Conservation (phyloP, 805 yeast genomes). For the Ogataea pini region DNA sequence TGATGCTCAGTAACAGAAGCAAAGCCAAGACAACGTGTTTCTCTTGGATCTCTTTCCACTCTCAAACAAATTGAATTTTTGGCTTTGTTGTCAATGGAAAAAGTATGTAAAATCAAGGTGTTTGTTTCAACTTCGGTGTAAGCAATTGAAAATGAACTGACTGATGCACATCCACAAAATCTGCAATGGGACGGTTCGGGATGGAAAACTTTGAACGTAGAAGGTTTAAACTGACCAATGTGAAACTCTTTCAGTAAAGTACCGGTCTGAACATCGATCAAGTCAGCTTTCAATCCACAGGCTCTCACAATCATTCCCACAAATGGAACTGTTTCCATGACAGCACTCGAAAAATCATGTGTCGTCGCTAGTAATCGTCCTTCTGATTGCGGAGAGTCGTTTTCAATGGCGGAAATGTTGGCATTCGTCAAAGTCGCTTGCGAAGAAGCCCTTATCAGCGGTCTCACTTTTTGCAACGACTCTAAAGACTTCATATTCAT, state of each 20-base stretch:
- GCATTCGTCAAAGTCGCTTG: slow-evolving; percentile 15
- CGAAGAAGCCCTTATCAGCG: slow-evolving; percentile 13
- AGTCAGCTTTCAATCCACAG: slow-evolving; percentile 54
- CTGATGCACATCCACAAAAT: slow-evolving; percentile 87
- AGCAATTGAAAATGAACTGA: slow-evolving; percentile 68
- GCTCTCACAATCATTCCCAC: slow-evolving; percentile 75
- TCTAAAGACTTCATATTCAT: slow-evolving; percentile 23
- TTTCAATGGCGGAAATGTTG: neutral
- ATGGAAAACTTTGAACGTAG: slow-evolving; percentile 68
- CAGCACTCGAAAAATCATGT: slow-evolving; percentile 23
- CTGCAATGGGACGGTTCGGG: slow-evolving; percentile 86
- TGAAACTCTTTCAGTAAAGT: slow-evolving; percentile 59
- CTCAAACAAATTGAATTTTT: slow-evolving; percentile 80
- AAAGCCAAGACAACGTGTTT: slow-evolving; percentile 85
- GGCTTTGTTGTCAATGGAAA: slow-evolving; percentile 69
- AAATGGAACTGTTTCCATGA: slow-evolving; percentile 60
- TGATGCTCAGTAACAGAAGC: slow-evolving; percentile 71
- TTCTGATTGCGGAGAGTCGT: neutral
- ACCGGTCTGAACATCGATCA: slow-evolving; percentile 80
- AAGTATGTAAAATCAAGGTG: slow-evolving; percentile 70
- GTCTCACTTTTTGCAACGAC: slow-evolving; percentile 14
- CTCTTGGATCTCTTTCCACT: slow-evolving; percentile 91
- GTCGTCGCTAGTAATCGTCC: neutral
- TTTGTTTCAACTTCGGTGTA: slow-evolving; percentile 62
- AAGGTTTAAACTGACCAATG: slow-evolving; percentile 62